A percentile compares a stretch with the other conserved stretches of the same genome.
phyloP scores from a whole-genome alignment of 768 basidiomycete genomes.

The Amanita molliuscula region DNA sequence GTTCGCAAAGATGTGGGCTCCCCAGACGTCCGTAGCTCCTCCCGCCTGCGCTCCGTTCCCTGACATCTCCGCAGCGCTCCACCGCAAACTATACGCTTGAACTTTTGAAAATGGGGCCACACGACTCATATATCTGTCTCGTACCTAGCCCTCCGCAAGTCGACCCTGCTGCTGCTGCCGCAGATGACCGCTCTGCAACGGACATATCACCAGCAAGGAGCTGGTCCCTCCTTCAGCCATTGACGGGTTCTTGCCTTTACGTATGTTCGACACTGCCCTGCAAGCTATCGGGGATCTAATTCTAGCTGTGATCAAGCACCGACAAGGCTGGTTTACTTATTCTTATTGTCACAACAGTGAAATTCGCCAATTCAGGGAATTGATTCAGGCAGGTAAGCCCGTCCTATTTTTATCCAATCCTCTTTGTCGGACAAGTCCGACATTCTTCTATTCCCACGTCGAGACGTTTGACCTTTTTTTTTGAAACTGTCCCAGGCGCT shows the following conservation, averaged over 20 bases:
- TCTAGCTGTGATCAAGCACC: slow-evolving; percentile 43
- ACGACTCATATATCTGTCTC: slow-evolving; percentile 66
- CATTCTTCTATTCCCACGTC: background rate
- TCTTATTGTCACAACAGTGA: slow-evolving; percentile 92
- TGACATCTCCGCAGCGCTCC: slow-evolving; percentile 7
- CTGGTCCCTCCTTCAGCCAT: slow-evolving; percentile 75
- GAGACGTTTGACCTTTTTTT: slow-evolving; percentile 6
- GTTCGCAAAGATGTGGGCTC: slow-evolving; percentile 52
- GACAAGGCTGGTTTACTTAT: slow-evolving; percentile 96
- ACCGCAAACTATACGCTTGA: slow-evolving; percentile 45
- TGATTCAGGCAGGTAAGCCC: slow-evolving; percentile 31
- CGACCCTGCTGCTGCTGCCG: slow-evolving; percentile 25
- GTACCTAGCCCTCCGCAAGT: slow-evolving; percentile 57
- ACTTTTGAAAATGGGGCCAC: slow-evolving; percentile 63
- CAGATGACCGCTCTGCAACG: slow-evolving; percentile 44
- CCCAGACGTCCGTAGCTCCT: slow-evolving; percentile 20
- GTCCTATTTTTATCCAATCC: background rate
- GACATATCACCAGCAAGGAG: slow-evolving; percentile 63
- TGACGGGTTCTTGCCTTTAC: slow-evolving; percentile 77
- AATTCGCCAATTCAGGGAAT: slow-evolving; percentile 93
- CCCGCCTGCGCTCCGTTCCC: background rate
- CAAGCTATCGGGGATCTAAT: slow-evolving; percentile 17
- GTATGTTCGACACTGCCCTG: slow-evolving; percentile 38
- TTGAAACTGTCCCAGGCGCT: slow-evolving; percentile 39
- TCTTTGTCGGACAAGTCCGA: slow-evolving; percentile 2